Conservation (phyloP, 176 grass and related monocot species). For the Oryza officinalis region DNA sequence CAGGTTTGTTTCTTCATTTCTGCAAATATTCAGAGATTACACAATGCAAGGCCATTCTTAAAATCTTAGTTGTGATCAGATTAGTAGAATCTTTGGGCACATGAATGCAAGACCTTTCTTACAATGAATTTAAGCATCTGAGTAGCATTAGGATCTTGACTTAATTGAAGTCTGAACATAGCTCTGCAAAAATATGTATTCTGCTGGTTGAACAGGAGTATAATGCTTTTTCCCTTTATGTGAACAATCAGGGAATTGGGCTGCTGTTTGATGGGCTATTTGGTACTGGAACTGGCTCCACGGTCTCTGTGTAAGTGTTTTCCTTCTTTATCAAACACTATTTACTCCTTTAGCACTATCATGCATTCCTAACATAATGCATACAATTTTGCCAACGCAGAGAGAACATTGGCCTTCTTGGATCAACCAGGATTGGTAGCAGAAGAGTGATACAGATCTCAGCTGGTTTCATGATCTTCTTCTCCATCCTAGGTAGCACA, state of each 20-base stretch:
- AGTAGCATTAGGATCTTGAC: background rate
- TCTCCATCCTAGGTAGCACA: slow-evolving; percentile 65
- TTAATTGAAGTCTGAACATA: no score
- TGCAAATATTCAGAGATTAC: background rate
- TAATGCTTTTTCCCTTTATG: background rate
- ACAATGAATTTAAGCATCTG: background rate
- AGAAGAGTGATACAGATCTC: slow-evolving; percentile 82
- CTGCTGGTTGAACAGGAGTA: background rate
- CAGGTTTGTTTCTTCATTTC: slow-evolving; percentile 47
- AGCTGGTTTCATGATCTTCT: slow-evolving; percentile 92
- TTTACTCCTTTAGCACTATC: background rate
- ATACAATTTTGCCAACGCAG: slow-evolving; percentile 10
- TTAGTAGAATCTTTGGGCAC: background rate
- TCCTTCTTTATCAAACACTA: background rate
- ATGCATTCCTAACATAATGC: background rate
- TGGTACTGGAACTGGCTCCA: slow-evolving; percentile 67
- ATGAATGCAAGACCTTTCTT: background rate
- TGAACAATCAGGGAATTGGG: slow-evolving; percentile 63
- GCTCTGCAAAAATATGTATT: background rate
- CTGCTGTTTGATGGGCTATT: slow-evolving; percentile 73
- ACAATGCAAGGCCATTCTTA: background rate
- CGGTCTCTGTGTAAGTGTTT: slow-evolving; percentile 76
- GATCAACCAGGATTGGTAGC: slow-evolving; percentile 89
- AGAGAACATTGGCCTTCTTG: slow-evolving; percentile 87
- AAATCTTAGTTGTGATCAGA: background rate